Conservation (phyloP, 768 basidiomycete genomes). For the Suillus subluteus region DNA sequence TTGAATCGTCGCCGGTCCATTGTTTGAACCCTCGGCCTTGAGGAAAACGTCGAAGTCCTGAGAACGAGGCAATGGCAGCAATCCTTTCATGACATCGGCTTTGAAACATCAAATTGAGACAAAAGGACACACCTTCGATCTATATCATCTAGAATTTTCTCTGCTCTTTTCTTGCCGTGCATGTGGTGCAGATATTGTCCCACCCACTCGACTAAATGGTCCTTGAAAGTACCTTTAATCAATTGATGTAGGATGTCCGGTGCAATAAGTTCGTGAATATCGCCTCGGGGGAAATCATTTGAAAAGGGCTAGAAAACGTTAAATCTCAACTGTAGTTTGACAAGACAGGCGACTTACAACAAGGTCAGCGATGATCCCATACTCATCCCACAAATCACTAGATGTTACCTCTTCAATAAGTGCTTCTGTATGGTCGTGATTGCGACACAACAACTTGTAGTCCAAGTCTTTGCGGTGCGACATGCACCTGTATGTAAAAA, state of each 20-base stretch:
- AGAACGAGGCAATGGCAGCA: neutral
- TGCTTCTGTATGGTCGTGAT: slow-evolving; percentile 23
- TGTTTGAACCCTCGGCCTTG: neutral
- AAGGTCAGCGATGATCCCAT: neutral
- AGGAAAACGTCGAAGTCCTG: neutral
- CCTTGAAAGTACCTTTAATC: neutral
- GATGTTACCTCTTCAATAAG: slow-evolving; percentile 16
- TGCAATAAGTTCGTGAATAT: neutral
- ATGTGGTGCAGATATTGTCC: neutral
- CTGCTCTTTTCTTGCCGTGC: neutral
- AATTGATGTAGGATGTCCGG: neutral
- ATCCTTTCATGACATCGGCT: neutral
- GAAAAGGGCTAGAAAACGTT: neutral
- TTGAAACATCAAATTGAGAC: fast-evolving
- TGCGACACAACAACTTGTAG: slow-evolving; percentile 15
- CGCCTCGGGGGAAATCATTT: neutral
- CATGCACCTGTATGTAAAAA: no score
- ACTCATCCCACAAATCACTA: neutral
- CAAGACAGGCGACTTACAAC: neutral
- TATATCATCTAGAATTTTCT: neutral
- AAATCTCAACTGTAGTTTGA: no score
- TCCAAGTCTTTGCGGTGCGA: slow-evolving; percentile 27
- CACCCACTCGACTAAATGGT: neutral
- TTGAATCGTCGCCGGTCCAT: neutral
- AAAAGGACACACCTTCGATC: neutral